These are phyloP conservation scores for Spergularia marina DNA, from an alignment of 148 eudicot genomes.

Conservation along the genomic window DNA sequence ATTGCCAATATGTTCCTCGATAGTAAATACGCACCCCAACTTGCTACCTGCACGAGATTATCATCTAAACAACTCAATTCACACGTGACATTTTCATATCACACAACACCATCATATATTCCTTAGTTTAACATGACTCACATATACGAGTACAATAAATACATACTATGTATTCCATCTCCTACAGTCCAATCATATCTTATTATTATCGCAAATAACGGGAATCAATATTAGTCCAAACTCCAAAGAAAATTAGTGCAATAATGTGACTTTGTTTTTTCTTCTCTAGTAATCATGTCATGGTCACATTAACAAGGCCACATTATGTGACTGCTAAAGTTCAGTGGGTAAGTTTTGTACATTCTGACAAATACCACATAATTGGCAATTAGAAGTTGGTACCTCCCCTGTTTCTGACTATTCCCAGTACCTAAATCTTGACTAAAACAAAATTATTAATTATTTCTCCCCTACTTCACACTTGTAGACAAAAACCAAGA, in stretches of 20 bases:
- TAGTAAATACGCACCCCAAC: slow-evolving; percentile 78
- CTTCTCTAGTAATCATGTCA: no score
- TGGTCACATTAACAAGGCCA: neutral
- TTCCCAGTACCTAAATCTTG: slow-evolving; percentile 2
- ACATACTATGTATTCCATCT: no score
- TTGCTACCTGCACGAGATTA: slow-evolving; percentile 36
- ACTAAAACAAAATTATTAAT: neutral
- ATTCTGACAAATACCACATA: slow-evolving; percentile 1
- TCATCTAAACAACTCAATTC: neutral
- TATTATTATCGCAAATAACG: no score
- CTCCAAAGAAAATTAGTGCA: no score
- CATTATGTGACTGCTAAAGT: neutral
- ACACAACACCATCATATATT: no score
- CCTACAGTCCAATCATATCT: no score
- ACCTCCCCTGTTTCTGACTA: slow-evolving; percentile 7
- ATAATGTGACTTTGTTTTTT: no score
- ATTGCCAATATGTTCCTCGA: slow-evolving; percentile 54
- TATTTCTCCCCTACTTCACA: neutral
- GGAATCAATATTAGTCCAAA: no score
- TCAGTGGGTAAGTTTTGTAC: neutral
- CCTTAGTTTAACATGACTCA: no score
- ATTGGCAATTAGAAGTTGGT: neutral
- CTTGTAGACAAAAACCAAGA: no score
- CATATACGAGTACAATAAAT: no score
- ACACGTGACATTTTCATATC: no score